Base-by-base conservation (phyloP, 441 rosid genomes). In the Mallotus japonicus region DNA sequence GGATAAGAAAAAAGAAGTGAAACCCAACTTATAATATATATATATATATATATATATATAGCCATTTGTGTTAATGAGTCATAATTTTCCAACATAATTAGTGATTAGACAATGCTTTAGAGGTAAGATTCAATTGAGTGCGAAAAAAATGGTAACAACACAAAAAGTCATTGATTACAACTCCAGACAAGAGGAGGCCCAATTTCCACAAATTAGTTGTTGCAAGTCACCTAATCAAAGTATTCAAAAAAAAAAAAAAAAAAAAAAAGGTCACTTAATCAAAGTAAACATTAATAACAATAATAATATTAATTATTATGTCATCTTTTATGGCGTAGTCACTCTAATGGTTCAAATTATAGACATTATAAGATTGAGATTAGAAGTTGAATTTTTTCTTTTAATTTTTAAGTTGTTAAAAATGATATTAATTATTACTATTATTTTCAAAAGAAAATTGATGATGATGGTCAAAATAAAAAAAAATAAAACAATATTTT, bases 111-210 rank as follows among this genome's bases (percentile, higher is more conserved):
- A 47, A 70, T 70, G 58, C 73, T 70, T 70, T 11, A 6, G 66
- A 17, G n/a, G 60, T 60, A 70, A 70, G 73, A 59, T 70, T 58
- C 14, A 34, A 59, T 20, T 46, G 73, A 47, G 65, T 22, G 22
- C 14, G 34, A 32, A 69, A 58, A 56, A 42, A 10, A 42, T 42
- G 37, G 11, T 62, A 47, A 32, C 15, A 6, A 4, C 19, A 57
- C 37, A 42, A 58, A 58, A 63, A 70, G 40, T 20, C 63, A 24
- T 54, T 40, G 72, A 69, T 69, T 51, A 51, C 62, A 44, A 32
- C 32, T 68, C 71, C 60, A 55, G 40, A 37, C 40, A 37, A 37
- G 40, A 37, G 40, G 40, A 37, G 72, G 51, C 50, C 51, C 72
- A 56, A 15, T 2, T 42, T 20, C 63, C 22, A 69, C 63, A 17